phyloP scores from a whole-genome alignment of 345 rosid genomes.

The Aquilaria malaccensis region DNA sequence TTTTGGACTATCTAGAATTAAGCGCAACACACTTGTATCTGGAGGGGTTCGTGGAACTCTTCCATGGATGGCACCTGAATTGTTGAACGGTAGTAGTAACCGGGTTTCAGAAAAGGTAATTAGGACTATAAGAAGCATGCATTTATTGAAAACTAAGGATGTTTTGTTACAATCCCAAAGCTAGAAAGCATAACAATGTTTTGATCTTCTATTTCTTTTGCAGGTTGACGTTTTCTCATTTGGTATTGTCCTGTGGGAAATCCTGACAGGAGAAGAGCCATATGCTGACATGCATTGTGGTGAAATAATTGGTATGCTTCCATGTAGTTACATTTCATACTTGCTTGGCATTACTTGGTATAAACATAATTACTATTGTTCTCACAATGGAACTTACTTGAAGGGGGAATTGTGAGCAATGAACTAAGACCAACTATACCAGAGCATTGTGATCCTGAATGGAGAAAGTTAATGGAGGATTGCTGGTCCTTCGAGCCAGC shows the following conservation, averaged over 20 bases:
- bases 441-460: constrained; percentile 55
- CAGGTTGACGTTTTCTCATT: constrained; percentile 96
- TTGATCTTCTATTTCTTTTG: not conserved
- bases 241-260: constrained; percentile 88
- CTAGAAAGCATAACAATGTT: not conserved
- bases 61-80: constrained; percentile 98
- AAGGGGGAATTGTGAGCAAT: constrained; percentile 85
- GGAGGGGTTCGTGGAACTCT: constrained; percentile 97
- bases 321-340: too few relatives aligned
- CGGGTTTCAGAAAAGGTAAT: constrained; percentile 83
- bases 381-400: constrained; percentile 9
- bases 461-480: constrained; percentile 79
- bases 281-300: constrained; percentile 92
- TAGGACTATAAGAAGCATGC: not conserved
- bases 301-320: constrained; percentile 70
- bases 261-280: constrained; percentile 78
- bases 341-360: not conserved
- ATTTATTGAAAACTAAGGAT: too few relatives aligned
- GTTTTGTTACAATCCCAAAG: too few relatives aligned
- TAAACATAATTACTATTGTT: not conserved
- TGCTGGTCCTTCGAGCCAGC: constrained; percentile 78
- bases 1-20: constrained; percentile 91
- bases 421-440: constrained; percentile 74
- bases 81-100: constrained; percentile 67
- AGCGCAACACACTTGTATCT: constrained; percentile 77